Percentiles rank a stretch among this genome's conserved stretches.
These are phyloP conservation scores for Mallotus japonicus DNA, from an alignment of 441 rosid species.

Conservation along the genomic window DNA sequence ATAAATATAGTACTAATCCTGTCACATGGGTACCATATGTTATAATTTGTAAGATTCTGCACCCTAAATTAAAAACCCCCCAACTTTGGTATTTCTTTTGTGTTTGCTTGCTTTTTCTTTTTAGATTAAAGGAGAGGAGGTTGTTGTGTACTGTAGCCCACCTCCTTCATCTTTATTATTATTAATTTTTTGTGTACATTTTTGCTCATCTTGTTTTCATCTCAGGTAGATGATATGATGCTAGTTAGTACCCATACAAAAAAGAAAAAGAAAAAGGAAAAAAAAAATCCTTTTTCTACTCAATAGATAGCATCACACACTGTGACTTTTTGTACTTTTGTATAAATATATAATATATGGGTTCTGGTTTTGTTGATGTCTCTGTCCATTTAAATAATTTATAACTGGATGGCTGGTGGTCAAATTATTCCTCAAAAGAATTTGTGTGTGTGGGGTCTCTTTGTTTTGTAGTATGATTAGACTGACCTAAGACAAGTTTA, in stretches of 20 bases:
- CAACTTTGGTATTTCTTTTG: background rate
- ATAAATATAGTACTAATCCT: no score
- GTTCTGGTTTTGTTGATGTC: background rate
- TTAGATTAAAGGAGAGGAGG: background rate
- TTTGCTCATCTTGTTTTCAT: background rate
- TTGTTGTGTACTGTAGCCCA: background rate
- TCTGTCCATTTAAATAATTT: background rate
- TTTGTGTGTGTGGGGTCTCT: conserved; percentile 10
- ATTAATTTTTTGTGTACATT: no score
- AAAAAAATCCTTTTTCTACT: background rate
- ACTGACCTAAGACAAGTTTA: background rate
- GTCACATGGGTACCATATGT: background rate
- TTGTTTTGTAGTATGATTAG: background rate
- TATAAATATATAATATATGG: background rate
- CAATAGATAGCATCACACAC: background rate
- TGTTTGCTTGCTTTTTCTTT: conserved; percentile 1
- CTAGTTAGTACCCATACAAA: background rate
- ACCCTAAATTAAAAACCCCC: conserved; percentile 9
- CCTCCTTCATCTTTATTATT: background rate
- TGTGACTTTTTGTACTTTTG: conserved; percentile 11
- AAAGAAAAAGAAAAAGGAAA: no score
- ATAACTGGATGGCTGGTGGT: conserved; percentile 6
- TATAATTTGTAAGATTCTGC: conserved; percentile 9
- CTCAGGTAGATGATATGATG: background rate
- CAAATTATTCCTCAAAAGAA: conserved; percentile 14